Conservation (phyloP, 106 monocot genomes). For the Phalaenopsis equestris region DNA sequence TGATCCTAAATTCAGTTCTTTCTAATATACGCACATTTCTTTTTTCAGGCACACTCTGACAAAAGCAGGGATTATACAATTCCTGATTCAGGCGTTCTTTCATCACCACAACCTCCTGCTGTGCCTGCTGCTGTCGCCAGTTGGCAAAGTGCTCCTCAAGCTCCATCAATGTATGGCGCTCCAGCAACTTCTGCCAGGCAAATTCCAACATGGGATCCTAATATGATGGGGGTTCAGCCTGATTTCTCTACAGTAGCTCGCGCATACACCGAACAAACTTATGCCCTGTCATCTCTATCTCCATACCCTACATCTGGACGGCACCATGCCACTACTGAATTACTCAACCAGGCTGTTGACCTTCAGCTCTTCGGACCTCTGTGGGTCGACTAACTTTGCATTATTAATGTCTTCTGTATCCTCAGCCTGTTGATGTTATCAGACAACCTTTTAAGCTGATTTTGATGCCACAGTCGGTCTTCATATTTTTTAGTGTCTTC, state of each 20-base stretch:
- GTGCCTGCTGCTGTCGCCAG: slow-evolving; percentile 9
- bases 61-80: slow-evolving; percentile 87
- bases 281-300: background rate
- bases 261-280: slow-evolving; percentile 23
- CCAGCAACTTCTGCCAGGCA: slow-evolving; percentile 19
- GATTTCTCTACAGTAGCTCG: slow-evolving; percentile 15
- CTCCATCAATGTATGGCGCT: slow-evolving; percentile 21
- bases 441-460: background rate
- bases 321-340: background rate
- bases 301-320: background rate
- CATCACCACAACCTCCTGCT: slow-evolving; percentile 36
- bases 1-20: too few relatives aligned
- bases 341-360: slow-evolving; percentile 10
- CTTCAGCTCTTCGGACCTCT: slow-evolving; percentile 7
- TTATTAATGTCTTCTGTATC: slow-evolving; percentile 7
- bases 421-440: background rate
- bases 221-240: slow-evolving; percentile 19
- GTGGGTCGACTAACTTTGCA: slow-evolving; percentile 23
- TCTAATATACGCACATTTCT: background rate
- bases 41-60: slow-evolving; percentile 66
- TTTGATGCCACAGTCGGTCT: background rate
- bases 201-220: slow-evolving; percentile 49
- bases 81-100: slow-evolving; percentile 41
- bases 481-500: background rate
- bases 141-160: slow-evolving; percentile 41